These are phyloP conservation scores for Neophaeococcomyces mojaviensis DNA, from an alignment of 2,329 filamentous ascomycete genomes.

Conservation along the genomic window DNA sequence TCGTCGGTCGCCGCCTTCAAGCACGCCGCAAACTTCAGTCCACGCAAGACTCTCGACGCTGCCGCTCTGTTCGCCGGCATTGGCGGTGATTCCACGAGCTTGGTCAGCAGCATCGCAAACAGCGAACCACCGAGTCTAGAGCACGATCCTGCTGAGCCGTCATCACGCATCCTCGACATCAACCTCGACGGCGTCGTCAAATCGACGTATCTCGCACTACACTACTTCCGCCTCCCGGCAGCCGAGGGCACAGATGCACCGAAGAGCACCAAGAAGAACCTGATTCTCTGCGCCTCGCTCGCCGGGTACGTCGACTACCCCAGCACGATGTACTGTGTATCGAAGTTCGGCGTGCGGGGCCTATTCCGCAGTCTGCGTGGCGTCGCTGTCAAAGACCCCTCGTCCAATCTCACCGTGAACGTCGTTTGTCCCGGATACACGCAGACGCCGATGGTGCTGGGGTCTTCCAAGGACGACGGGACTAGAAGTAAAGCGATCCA, in stretches of 20 bases:
- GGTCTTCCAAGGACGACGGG: neutral
- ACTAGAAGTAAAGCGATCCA: neutral
- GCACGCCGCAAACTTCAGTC: conserved; percentile 47
- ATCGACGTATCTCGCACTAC: conserved; percentile 1
- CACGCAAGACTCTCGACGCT: conserved; percentile 25
- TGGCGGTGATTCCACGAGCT: conserved; percentile 16
- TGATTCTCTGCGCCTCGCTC: conserved; percentile 13
- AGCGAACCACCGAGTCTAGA: neutral
- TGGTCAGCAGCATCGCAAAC: conserved; percentile 14
- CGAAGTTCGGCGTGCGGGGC: conserved; percentile 39
- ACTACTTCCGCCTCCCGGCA: conserved; percentile 7
- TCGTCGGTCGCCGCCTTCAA: conserved; percentile 59
- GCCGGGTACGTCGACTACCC: conserved; percentile 26
- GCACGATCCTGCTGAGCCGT: conserved; percentile 3
- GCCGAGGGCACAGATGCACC: neutral
- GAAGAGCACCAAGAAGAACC: conserved; percentile 1
- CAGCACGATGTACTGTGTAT: conserved; percentile 36
- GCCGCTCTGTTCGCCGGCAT: conserved; percentile 25
- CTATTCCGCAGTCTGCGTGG: conserved; percentile 37
- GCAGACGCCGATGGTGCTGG: neutral
- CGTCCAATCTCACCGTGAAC: conserved; percentile 37
- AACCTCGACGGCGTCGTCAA: conserved; percentile 6
- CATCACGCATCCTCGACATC: conserved; percentile 9
- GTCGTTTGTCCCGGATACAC: conserved; percentile 39
- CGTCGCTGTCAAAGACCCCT: conserved; percentile 31